phyloP scores from a whole-genome alignment of 2,329 filamentous ascomycete species.

The Cladosporium phlei region DNA sequence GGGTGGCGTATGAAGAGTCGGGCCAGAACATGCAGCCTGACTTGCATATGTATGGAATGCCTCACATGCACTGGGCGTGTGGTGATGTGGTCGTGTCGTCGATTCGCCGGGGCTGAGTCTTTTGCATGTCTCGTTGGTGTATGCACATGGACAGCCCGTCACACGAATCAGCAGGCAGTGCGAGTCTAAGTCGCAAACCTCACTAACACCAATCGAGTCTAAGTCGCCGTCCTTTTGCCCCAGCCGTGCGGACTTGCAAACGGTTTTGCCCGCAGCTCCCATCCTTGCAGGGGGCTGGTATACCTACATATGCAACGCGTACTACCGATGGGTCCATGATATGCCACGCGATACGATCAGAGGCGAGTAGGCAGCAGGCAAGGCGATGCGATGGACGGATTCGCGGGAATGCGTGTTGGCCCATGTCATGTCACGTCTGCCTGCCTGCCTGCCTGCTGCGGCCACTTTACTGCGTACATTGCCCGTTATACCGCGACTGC shows the following conservation, averaged over 20 bases:
- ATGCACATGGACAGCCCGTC: neutral
- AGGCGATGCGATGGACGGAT: no score
- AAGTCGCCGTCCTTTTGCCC: neutral
- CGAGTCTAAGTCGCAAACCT: no score
- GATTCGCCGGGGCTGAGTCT: neutral
- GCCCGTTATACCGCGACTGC: no score
- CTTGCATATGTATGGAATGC: conserved; percentile 1
- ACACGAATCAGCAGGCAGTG: no score
- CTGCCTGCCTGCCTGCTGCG: conserved; percentile 1
- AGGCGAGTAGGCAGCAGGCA: no score
- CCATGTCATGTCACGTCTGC: neutral
- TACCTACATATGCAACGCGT: no score
- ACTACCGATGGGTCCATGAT: no score
- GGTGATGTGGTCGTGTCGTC: neutral
- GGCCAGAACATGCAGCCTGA: neutral
- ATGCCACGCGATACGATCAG: no score
- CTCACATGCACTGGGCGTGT: no score
- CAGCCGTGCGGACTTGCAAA: neutral
- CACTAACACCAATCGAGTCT: no score
- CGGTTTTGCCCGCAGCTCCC: conserved; percentile 1
- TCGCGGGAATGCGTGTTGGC: neutral
- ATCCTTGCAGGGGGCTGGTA: neutral
- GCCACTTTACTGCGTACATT: no score
- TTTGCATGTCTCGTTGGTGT: neutral
- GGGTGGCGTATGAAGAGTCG: conserved; percentile 6